Percentiles rank a stretch among this genome's conserved stretches.
Evolutionary conservation across 805 yeast genomes (phyloP).

Genomic region (Ogataea chonburiensis): DNA sequence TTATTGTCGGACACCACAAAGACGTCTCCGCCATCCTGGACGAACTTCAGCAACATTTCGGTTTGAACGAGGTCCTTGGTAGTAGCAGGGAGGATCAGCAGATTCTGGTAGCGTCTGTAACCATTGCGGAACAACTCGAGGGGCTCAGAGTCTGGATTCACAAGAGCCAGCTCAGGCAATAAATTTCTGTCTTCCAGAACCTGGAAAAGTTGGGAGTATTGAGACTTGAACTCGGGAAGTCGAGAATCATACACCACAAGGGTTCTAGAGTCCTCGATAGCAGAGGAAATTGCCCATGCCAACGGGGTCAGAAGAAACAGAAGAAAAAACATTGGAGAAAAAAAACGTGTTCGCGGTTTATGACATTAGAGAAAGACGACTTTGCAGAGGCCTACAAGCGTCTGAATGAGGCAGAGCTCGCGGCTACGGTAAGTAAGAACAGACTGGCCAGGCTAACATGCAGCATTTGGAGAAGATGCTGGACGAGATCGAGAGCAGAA

Average conservation of each 20-base stretch:
- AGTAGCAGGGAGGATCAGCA: slow-evolving; percentile 59
- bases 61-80: slow-evolving; percentile 45
- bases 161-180: slow-evolving; percentile 27
- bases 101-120: slow-evolving; percentile 48
- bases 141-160: slow-evolving; percentile 14
- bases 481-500: slow-evolving; percentile 61
- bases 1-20: slow-evolving; percentile 56
- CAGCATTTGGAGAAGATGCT: slow-evolving; percentile 59
- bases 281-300: slow-evolving; percentile 19
- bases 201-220: slow-evolving; percentile 27
- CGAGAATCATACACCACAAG: slow-evolving; percentile 26
- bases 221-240: slow-evolving; percentile 16
- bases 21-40: slow-evolving; percentile 72
- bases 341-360: slow-evolving; percentile 19
- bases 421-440: slow-evolving; percentile 45
- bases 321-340: slow-evolving; percentile 16
- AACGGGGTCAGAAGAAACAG: slow-evolving; percentile 13
- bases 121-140: slow-evolving; percentile 41
- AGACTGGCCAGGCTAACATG: slow-evolving; percentile 1
- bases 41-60: slow-evolving; percentile 54
- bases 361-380: slow-evolving; percentile 26
- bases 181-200: slow-evolving; percentile 18
- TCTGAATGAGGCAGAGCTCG: slow-evolving; percentile 65
- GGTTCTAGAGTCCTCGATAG: slow-evolving; percentile 22
- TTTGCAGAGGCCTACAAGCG: slow-evolving; percentile 59